Evolutionary conservation across 1,284 basidiomycete genomes (phyloP), one percentile per base, ranked within the genome.

Genomic region (Vanrija sp.): DNA sequence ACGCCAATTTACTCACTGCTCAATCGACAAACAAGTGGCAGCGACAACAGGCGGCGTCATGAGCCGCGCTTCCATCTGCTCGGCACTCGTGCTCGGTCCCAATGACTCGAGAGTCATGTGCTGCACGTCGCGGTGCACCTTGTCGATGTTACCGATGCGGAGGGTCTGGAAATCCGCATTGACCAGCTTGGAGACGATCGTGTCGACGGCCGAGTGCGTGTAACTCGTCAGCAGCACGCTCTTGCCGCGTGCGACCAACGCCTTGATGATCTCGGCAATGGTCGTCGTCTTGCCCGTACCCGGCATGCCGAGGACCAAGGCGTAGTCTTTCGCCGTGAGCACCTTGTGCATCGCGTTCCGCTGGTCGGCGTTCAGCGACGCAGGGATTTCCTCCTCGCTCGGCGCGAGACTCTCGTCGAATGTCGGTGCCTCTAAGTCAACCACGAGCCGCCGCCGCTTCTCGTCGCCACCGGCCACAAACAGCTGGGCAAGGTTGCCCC

Each of bases 241-340:
- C 78, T 97, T 93, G 4, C 91, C 91, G 71, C 84, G 78, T 39
- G 77, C 79, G 1, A 91, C 89, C 6, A 98, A 77, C 22, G 83
- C 80, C 62, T 83, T 83, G 68, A 98, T 93, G 41, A 97, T 82
- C 39, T 90, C 86, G 0, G 89, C 89, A 51, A 98, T 88, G 4
- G 95, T 89, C 0, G 93, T 96, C 35, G 95, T 97, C 77, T 99
- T 99, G 9, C 95, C 95, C 3, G 96, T 98, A 0, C 95, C 95
- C 2, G 95, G 95, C 96, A 98, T 98, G 22, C 95, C 96, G 6
- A 98, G 80, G 27, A 98, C 83, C 43, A 98, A 77, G 0, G 93
- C 86, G 69, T 97, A 99, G 72, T 99, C 94, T 56, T 84, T 78
- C 0, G 95, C 89, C 3, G 80, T 78, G 16, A 98, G 74, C 3